Evolutionary conservation across 345 rosid species (phyloP), one percentile per base, ranked within the genome.

Genomic region (Lepidium aucheri): DNA sequence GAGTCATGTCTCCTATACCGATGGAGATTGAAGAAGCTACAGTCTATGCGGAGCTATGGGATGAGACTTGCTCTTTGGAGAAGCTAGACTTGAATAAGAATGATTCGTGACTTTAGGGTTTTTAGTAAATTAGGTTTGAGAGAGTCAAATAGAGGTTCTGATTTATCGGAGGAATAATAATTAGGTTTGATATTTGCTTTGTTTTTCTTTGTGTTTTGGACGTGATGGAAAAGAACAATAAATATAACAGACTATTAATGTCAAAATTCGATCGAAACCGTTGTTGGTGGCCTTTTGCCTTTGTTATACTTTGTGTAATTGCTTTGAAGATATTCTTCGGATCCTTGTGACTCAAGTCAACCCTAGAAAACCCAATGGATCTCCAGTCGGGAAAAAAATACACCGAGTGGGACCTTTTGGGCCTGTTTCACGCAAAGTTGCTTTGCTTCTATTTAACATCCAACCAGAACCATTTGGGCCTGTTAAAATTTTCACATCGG

Each of bases 331-430:
- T 26, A 26, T 5, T 26, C 6, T 26, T 26, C 30, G 30, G 30
- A 78, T 74, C 84, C 10, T 85, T 89, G 65, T 97, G 90, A 60
- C 96, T 60, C 40, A 83, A 53, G 71, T 91, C 85, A 13, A 91
- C 66, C 98, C 98, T 6, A 88, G 33, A 49, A 53, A 85, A 70
- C 76, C 85, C 95, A 87, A 85, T 11, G 46, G 36, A 40, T 39
- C 34, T 39, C 30, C 18, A 20, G 54, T 13, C 35, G 54, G 54
- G 0, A 7, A 26, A 50, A 28, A 5, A 28, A 50, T 5, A 5
- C 5, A 9, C 13, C 43, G 33, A n/a, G 9, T 18, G 12, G 44
- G 22, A 9, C 32, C 32, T 0, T 33, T 22, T 38, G 17, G 32
- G 32, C 32, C 7, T 28, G 43, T 55, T 36, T 34, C 22, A 18